Evolutionary conservation across 441 rosid species (phyloP), one percentile per base, ranked within the genome.

Genomic region (Francoa sonchifolia): DNA sequence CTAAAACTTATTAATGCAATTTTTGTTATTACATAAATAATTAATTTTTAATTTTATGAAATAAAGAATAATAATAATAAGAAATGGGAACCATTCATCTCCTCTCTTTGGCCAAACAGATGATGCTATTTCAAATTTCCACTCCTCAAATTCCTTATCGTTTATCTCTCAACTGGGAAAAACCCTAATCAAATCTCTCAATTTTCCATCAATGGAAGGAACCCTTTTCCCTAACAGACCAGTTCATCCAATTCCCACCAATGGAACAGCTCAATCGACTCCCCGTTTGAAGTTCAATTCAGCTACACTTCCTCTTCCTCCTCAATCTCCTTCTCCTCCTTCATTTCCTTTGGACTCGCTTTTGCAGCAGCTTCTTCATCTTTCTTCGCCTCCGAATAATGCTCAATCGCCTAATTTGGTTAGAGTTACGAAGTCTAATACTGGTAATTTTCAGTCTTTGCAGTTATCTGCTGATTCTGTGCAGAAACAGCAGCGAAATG

Each of bases 191-290:
- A 42, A 32, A 27, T 3, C 14, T 7, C 17, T 12, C 6, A n/a
- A n/a, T n/a, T n/a, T n/a, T 1, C 20, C 5, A 6, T 19, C 39
- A 34, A 87, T 87, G 97, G 97, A 87, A 56, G 82, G 84, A n/a
- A 26, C 61, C 16, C 55, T 80, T 64, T 62, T 78, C 44, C 84
- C 89, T 8, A 67, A 45, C 58, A 69, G 67, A 52, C 97, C 95
- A 7, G 47, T 62, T 2, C 61, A 59, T 39, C 74, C 82, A 19
- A 44, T 62, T 31, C 82, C 76, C 13, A 11, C 55, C 7, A 72
- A 55, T 15, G 44, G 59, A 17, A 70, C 74, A 5, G 21, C 69
- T 0, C 62, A 31, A 6, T 52, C 78, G 14, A 61, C 20, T 31
- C 67, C 68, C 0, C 61, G 80, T 2, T 33, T 74, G 32, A 79